Evolutionary conservation across 1,139 yeast species (phyloP), one percentile per base, ranked within the genome.

Genomic region (Lizanozyma gosingica): DNA sequence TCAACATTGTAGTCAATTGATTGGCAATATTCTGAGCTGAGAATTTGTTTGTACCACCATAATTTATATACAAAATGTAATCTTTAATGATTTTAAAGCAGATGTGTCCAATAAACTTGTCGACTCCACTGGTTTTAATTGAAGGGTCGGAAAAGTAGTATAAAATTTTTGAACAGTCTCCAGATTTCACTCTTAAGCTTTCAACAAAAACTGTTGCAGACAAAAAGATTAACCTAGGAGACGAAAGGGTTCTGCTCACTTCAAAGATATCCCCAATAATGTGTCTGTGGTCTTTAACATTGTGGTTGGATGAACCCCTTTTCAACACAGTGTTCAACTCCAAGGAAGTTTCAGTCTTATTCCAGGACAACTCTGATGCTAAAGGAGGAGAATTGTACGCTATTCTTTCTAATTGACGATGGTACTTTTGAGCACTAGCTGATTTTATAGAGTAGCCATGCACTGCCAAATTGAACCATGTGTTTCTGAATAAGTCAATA

Each of bases 391-490:
- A 75, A 53, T 76, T 83, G 52, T 83, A 78, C 0, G 98, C 97
- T 52, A 94, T 84, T 43, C 80, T 67, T 52, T 75, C 72, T 40
- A 94, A 67, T 33, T 76, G 78, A 0, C 47, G 46, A 41, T 62
- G 56, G 52, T 75, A 72, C 9, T 63, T 60, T 41, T 66, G 62
- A 9, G 80, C 73, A 52, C 79, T 65, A 14, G 69, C 67, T 0
- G 95, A 80, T 39, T 73, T 72, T 40, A 71, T 67, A 17, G 81
- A 75, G 56, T 80, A 88, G 0, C 98, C 98, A 59, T 92, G 96
- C 36, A 90, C 86, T 3, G 83, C 94, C 75, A 92, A 71, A 54
- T 90, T 92, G 57, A 85, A 88, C 99, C 99, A 94, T 39, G 87
- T 79, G 57, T 92, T 85, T 54, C 95, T 77, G 65, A 90, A 87